Base-by-base conservation (phyloP, 208 protist species). In the Crithidia bombi region DNA sequence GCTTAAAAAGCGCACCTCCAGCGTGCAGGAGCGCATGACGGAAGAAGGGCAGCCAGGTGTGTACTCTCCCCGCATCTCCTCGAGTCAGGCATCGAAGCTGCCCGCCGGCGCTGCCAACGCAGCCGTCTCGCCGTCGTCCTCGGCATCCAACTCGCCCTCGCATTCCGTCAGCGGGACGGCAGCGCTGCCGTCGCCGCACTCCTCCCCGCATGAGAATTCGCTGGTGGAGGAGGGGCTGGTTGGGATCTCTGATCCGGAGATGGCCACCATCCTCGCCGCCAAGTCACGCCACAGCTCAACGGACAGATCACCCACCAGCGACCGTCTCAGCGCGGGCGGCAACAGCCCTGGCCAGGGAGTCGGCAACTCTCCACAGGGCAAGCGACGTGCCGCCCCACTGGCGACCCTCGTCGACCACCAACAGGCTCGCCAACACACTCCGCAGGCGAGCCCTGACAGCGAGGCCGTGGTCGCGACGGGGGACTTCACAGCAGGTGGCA, bases 391-490 rank as follows among this genome's bases (percentile, higher is more conserved):
- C 1, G 78, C 75, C 9, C 82, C 84, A 0, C 62, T 83, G 33
- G 69, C 67, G 44, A 91, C 84, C 5, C 71, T 94, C n/a, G 65
- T 85, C 15, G 82, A 87, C 33, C 85, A 94, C 49, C 82, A 90
- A 47, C 69, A 83, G 55, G 81, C 82, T 44, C 79, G 85, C 1
- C 75, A 84, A 26, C 30, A 47, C 2, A 68, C 62, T 15, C 59
- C 78, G 21, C 74, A 73, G 12, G 17, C 65, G 2, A 49, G 39
- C 17, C 54, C 43, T 12, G 69, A 38, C 26, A 28, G 38, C 46
- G 59, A 69, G 2, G 67, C 56, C 11, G 38, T 47, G 39, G 61
- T 63, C 23, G 19, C 44, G 41, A 36, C n/a, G 38, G 41, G 26
- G 3, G 33, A 26, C 6, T 47, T 17, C 0, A 28, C 17, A 4